Conservation (phyloP, 768 basidiomycete genomes). For the Phaffia tasmanica region DNA sequence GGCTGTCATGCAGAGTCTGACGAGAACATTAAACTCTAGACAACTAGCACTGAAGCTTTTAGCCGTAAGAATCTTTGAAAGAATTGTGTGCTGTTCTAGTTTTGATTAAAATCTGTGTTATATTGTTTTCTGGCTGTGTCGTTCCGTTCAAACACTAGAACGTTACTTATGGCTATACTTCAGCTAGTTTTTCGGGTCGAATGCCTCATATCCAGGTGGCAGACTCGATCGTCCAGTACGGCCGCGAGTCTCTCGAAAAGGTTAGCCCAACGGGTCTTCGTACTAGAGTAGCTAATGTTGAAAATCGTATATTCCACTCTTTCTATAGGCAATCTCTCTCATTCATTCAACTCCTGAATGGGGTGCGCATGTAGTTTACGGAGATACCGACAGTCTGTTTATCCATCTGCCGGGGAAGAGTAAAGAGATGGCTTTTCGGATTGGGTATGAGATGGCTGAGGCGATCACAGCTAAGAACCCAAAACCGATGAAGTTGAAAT, state of each 20-base stretch:
- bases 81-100: not conserved
- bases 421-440: conserved; percentile 83
- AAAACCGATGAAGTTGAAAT: conserved; percentile 85
- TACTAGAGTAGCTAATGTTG: not conserved
- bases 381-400: conserved; percentile 94
- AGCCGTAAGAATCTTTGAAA: conserved; percentile 44
- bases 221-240: conserved; percentile 93
- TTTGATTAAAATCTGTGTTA: not conserved
- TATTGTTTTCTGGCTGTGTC: not conserved
- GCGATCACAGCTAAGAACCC: conserved; percentile 77
- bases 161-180: conserved; percentile 83
- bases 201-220: conserved; percentile 99
- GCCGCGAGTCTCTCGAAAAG: conserved; percentile 89
- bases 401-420: conserved; percentile 81
- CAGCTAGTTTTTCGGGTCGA: conserved; percentile 84
- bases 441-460: conserved; percentile 86
- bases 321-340: conserved; percentile 59
- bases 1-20: conserved; percentile 48
- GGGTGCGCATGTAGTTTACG: conserved; percentile 85
- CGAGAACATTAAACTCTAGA: conserved; percentile 70
- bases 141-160: conserved; percentile 30
- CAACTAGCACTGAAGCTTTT: conserved; percentile 91
- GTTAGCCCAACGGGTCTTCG: conserved; percentile 38
- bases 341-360: conserved; percentile 70
- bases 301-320: not conserved